Percentiles rank a stretch among this genome's conserved stretches.
phyloP scores from a whole-genome alignment of 257 asterid species.

The Fraxinus anomala region DNA sequence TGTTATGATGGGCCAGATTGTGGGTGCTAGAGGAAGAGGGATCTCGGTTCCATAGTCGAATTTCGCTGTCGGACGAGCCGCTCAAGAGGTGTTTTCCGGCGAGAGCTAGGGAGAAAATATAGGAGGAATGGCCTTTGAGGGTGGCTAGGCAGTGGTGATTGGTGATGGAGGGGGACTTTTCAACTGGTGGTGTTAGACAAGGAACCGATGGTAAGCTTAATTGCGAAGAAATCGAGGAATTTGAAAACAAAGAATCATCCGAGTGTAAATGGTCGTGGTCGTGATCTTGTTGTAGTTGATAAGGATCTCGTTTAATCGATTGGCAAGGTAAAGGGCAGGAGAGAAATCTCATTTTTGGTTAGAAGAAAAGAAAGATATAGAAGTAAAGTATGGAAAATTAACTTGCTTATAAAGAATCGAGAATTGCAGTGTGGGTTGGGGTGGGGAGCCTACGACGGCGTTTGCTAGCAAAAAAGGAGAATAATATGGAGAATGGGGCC shows the following conservation, averaged over 20 bases:
- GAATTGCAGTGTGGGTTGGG: neutral
- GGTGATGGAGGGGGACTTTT: conserved; percentile 18
- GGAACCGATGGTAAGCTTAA: conserved; percentile 70
- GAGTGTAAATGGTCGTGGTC: conserved; percentile 13
- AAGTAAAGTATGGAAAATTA: neutral
- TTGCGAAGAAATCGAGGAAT: conserved; percentile 53
- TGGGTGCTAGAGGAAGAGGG: conserved; percentile 20
- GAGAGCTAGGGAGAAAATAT: conserved; percentile 52
- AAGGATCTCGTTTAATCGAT: conserved; percentile 25
- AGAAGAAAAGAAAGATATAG: neutral
- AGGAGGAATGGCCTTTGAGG: conserved; percentile 52
- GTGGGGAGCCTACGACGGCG: neutral
- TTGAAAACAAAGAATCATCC: conserved; percentile 33
- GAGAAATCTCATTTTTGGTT: conserved; percentile 34
- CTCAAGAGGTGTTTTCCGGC: conserved; percentile 59
- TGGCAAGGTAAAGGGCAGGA: conserved; percentile 30
- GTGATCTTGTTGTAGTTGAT: conserved; percentile 16
- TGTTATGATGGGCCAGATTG: neutral
- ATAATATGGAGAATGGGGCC: conserved; percentile 20
- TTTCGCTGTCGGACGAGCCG: conserved; percentile 59
- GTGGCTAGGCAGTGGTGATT: conserved; percentile 46
- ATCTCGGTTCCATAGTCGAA: conserved; percentile 46
- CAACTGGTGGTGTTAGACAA: conserved; percentile 52
- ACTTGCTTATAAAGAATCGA: conserved; percentile 25
- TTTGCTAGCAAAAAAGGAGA: neutral